Evolutionary conservation across 139 green algal species (phyloP).

Genomic region (Mesotaenium endlicherianum): DNA sequence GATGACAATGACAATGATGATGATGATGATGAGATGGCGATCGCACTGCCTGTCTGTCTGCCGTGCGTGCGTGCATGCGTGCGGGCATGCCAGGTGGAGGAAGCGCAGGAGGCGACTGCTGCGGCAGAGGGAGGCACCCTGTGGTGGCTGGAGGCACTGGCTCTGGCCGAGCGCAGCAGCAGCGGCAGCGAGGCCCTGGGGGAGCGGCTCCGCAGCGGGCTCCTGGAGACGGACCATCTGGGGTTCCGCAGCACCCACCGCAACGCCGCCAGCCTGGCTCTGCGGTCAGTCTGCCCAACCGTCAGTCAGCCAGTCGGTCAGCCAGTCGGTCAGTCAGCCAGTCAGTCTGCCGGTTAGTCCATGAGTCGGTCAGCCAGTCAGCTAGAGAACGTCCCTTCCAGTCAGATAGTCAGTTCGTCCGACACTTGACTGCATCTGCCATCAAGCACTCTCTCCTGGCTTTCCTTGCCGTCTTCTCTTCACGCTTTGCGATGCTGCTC

Average conservation of each 20-base stretch:
- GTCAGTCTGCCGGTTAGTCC: no score
- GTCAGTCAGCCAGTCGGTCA: no score
- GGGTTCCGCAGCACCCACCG: not conserved
- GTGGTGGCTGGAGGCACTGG: slow-evolving; percentile 6
- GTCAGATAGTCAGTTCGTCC: no score
- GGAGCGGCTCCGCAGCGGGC: not conserved
- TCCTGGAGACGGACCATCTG: slow-evolving; percentile 24
- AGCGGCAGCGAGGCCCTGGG: not conserved
- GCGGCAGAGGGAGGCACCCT: not conserved
- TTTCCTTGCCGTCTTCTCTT: no score
- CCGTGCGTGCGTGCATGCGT: not conserved
- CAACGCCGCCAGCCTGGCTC: slow-evolving; percentile 8
- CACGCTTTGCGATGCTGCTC: no score
- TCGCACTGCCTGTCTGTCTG: not conserved
- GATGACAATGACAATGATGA: not conserved
- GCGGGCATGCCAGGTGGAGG: not conserved
- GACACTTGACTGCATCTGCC: no score
- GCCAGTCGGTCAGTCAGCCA: no score
- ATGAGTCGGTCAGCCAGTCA: no score
- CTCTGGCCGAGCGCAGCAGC: not conserved
- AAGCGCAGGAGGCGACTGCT: not conserved
- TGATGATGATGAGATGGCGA: not conserved
- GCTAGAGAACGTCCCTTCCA: no score
- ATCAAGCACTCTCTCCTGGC: no score
- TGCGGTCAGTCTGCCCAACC: no score